Percentiles rank a stretch among this genome's conserved stretches.
Conservation (phyloP, 192 early-diverging fungal species). For the Coemansia sp. region DNA sequence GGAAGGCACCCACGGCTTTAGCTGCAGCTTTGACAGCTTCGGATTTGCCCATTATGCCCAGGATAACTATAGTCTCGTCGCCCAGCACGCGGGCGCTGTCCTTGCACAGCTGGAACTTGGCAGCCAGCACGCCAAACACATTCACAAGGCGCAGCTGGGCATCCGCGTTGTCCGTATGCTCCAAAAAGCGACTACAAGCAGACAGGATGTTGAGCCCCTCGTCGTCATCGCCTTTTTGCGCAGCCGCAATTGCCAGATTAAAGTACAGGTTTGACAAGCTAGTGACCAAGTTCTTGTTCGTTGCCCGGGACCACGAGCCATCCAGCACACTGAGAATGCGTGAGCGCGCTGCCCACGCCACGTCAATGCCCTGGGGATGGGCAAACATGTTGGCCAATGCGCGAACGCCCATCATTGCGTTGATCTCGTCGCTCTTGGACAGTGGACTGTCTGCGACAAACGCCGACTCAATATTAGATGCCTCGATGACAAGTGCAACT, state of each 20-base stretch:
- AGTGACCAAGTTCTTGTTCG: conserved; percentile 35
- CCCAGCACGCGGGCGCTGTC: conserved; percentile 49
- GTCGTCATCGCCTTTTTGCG: conserved; percentile 30
- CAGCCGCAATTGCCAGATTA: conserved; percentile 36
- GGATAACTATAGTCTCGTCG: conserved; percentile 41
- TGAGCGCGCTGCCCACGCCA: conserved; percentile 39
- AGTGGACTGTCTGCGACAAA: conserved; percentile 1
- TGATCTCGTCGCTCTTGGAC: conserved; percentile 61
- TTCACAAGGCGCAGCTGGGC: conserved; percentile 41
- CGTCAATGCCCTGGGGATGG: conserved; percentile 43
- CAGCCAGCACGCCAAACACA: conserved; percentile 47
- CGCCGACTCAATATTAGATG: neutral
- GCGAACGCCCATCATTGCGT: conserved; percentile 76
- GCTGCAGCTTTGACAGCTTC: conserved; percentile 32
- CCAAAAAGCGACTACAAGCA: conserved; percentile 33
- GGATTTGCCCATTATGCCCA: conserved; percentile 36
- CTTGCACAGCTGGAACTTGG: conserved; percentile 50
- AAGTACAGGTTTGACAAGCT: conserved; percentile 33
- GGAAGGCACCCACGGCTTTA: conserved; percentile 25
- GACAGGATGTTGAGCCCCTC: conserved; percentile 36
- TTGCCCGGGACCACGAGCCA: conserved; percentile 19
- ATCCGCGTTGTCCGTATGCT: conserved; percentile 21
- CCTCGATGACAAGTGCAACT: conserved; percentile 38
- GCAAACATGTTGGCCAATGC: conserved; percentile 73
- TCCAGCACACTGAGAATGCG: conserved; percentile 33